Evolutionary conservation across 805 yeast genomes (phyloP), one percentile per base, ranked within the genome.

Genomic region (Yamadazyma sp.): DNA sequence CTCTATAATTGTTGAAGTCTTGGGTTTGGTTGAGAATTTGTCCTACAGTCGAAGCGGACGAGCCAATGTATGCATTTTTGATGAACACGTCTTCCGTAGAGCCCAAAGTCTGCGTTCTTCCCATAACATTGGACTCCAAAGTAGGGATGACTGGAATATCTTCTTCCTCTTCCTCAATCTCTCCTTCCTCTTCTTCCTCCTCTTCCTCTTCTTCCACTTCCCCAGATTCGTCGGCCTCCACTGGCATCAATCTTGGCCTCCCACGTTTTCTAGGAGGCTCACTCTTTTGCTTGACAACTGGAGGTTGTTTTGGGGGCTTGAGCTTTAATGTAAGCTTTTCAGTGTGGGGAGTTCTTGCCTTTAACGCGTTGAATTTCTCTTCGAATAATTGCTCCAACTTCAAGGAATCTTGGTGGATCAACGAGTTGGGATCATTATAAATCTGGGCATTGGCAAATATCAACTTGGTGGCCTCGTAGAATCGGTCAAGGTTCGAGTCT

Each of bases 401-500:
- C 25, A 57, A 61, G 0, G 97, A 82, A 60, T 88, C 95, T 42
- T 76, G 76, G 53, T 80, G 78, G 27, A 90, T 80, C 37, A 78
- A 70, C 37, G 93, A 78, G 1, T 75, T 78, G 36, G 84, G 84
- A 42, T 80, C 84, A 58, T 90, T 91, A 60, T 80, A 91, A 1
- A 72, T 57, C 53, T 79, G 78, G 2, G 97, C 95, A 60, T 93
- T 93, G 30, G 69, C 54, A 63, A 90, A 89, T 10, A 91, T 80
- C 36, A 82, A 63, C 19, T 67, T 62, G 5, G 83, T 67, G 35
- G 81, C 83, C 14, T 69, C 71, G 39, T 73, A 62, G 51, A 88
- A 84, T 33, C 71, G 77, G 24, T 73, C 75, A 40, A 87, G 70
- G 26, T 75, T 72, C 3, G 70, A 66, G 42, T 77, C 39, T 6